Evolutionary conservation across 2,329 filamentous ascomycete genomes (phyloP).

Genomic region (Leptographium lundbergii): DNA sequence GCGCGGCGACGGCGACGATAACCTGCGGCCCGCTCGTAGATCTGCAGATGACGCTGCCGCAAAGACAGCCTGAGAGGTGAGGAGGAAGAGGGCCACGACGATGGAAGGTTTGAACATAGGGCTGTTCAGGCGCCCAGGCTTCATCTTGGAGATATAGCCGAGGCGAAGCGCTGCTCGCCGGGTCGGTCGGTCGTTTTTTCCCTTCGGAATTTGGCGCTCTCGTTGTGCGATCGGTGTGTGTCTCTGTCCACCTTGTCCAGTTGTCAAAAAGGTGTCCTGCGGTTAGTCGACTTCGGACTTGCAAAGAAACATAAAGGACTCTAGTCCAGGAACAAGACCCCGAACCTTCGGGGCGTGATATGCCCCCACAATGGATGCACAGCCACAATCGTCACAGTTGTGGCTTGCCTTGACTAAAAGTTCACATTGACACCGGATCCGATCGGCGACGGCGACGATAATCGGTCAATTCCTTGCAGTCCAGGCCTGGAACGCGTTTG

Average conservation of each 20-base stretch:
- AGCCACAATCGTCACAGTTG: background rate
- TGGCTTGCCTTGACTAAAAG: background rate
- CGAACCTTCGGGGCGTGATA: background rate
- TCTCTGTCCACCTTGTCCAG: background rate
- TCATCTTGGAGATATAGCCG: background rate
- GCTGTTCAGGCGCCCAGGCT: background rate
- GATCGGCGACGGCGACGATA: background rate
- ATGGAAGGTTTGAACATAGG: background rate
- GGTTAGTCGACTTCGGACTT: background rate
- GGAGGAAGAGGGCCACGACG: background rate
- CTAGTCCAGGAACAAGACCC: background rate
- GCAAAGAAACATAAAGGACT: background rate
- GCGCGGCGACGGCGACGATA: background rate
- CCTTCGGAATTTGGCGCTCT: background rate
- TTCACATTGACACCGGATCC: background rate
- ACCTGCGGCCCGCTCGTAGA: background rate
- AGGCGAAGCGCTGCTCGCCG: background rate
- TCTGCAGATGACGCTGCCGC: background rate
- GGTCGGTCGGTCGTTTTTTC: background rate
- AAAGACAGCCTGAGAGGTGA: background rate
- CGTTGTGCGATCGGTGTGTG: background rate
- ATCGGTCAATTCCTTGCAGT: background rate
- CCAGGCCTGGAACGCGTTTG: background rate
- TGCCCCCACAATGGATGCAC: background rate
- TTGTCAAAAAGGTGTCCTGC: background rate